These are phyloP conservation scores for Coemansia sp. DNA, from an alignment of 192 early-diverging fungal species.

Conservation along the genomic window DNA sequence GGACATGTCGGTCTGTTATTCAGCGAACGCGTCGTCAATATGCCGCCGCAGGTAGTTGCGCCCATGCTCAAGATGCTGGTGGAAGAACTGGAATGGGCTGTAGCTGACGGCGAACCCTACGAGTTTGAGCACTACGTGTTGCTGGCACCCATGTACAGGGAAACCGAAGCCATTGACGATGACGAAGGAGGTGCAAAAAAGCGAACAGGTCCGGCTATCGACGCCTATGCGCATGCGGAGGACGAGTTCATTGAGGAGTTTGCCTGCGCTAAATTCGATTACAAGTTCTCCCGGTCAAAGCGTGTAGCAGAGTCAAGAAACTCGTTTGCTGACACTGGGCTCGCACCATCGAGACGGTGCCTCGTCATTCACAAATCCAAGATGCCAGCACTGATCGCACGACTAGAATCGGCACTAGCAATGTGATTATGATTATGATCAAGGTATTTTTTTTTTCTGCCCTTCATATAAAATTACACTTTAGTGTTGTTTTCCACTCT, in stretches of 20 bases:
- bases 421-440: slow-evolving; percentile 12
- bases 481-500: too few species aligned
- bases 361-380: slow-evolving; percentile 65
- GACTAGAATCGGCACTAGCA: slow-evolving; percentile 23
- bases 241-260: slow-evolving; percentile 88
- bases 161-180: slow-evolving; percentile 62
- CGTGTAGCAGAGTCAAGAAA: slow-evolving; percentile 73
- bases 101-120: slow-evolving; percentile 71
- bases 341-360: slow-evolving; percentile 70
- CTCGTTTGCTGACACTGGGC: slow-evolving; percentile 83
- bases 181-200: slow-evolving; percentile 60
- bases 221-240: slow-evolving; percentile 84
- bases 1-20: slow-evolving; percentile 67
- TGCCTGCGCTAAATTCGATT: slow-evolving; percentile 78
- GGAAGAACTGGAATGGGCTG: slow-evolving; percentile 77
- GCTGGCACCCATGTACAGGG: slow-evolving; percentile 78
- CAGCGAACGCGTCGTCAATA: slow-evolving; percentile 91
- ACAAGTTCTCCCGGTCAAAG: slow-evolving; percentile 70
- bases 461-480: not conserved
- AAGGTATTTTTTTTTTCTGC: not conserved
- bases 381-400: slow-evolving; percentile 17
- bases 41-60: slow-evolving; percentile 91
- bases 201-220: slow-evolving; percentile 10
- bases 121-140: slow-evolving; percentile 82
- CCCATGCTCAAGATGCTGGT: slow-evolving; percentile 90